phyloP scores from a whole-genome alignment of 1,284 basidiomycete species.

The Cutaneotrichosporon dermatis region DNA sequence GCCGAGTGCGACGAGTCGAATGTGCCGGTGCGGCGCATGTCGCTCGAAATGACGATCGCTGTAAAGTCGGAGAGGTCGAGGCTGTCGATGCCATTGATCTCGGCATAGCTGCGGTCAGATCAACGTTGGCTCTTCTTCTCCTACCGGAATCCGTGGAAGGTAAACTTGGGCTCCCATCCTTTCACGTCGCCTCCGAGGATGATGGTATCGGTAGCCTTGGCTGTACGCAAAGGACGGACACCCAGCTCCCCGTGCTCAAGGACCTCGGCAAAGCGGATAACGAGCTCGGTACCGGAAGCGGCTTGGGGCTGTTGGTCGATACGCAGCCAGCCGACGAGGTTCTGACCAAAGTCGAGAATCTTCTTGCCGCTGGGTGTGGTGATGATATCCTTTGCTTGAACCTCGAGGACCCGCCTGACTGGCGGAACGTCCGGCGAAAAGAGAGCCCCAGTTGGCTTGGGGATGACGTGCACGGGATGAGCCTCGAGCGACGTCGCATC shows the following conservation, averaged over 20 bases:
- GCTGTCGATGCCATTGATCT: constrained; percentile 9
- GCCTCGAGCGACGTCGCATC: too few relatives aligned
- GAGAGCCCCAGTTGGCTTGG: too few relatives aligned
- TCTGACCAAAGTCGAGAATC: constrained; percentile 41
- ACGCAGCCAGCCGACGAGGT: constrained; percentile 35
- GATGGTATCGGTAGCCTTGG: constrained; percentile 22
- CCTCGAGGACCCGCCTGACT: too few relatives aligned
- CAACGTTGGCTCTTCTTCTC: background rate
- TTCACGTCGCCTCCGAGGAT: constrained; percentile 18
- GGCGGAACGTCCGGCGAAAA: too few relatives aligned
- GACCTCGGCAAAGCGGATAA: constrained; percentile 34
- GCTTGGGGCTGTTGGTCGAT: constrained; percentile 15
- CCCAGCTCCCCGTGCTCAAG: constrained; percentile 37
- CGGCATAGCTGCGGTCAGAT: constrained; percentile 12
- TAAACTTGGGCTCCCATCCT: constrained; percentile 37
- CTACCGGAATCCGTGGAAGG: constrained; percentile 40
- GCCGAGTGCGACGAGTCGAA: constrained; percentile 27
- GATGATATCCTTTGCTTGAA: too few relatives aligned
- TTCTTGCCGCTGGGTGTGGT: constrained; percentile 28
- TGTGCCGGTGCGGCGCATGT: constrained; percentile 26
- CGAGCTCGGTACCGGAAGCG: background rate
- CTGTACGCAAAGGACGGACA: constrained; percentile 26
- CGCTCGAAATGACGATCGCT: constrained; percentile 28
- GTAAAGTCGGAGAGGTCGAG: constrained; percentile 10
- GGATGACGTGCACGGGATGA: too few relatives aligned